A percentile compares a stretch with the other conserved stretches of the same genome.
Evolutionary conservation across 2,329 filamentous ascomycete species (phyloP).

Genomic region (Fusarium falciforme): DNA sequence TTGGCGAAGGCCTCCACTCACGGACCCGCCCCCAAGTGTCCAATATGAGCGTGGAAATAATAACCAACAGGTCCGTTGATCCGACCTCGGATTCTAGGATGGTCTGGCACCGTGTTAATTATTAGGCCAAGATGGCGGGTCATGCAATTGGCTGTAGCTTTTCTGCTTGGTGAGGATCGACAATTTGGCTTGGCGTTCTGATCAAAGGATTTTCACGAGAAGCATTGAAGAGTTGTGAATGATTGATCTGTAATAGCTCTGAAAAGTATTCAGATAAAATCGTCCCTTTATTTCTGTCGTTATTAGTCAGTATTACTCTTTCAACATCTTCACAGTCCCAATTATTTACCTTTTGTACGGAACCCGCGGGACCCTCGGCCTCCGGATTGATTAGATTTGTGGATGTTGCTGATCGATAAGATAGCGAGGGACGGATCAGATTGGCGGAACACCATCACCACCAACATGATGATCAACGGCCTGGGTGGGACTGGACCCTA

Average conservation of each 20-base stretch:
- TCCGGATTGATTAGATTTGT: background rate
- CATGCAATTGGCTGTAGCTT: background rate
- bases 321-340: background rate
- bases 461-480: background rate
- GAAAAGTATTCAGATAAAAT: background rate
- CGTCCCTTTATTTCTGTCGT: background rate
- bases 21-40: background rate
- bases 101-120: background rate
- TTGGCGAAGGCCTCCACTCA: background rate
- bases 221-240: background rate
- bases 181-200: background rate
- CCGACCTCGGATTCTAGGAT: background rate
- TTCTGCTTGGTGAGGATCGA: background rate
- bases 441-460: background rate
- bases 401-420: background rate
- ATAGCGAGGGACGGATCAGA: background rate
- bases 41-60: background rate
- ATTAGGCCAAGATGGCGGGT: background rate
- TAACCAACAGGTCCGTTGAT: background rate
- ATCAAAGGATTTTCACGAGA: background rate
- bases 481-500: background rate
- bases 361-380: background rate
- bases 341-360: background rate
- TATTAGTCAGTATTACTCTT: background rate
- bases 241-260: background rate